Evolutionary conservation across 2,329 filamentous ascomycete genomes (phyloP), one percentile per base, ranked within the genome.

Genomic region (Orbilia blumenaviensis): DNA sequence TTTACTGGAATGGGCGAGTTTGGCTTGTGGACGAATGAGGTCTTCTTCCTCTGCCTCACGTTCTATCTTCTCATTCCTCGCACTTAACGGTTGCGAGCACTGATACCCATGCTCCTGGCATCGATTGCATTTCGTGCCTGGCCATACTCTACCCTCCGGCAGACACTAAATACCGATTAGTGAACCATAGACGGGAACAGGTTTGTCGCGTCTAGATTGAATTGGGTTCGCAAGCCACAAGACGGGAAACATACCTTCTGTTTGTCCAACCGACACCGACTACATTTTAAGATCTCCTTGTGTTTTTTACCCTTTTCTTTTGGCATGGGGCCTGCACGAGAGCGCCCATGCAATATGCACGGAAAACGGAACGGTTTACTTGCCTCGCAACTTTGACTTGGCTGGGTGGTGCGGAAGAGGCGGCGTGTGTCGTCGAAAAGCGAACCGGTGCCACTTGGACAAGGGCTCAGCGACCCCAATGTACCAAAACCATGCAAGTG

Each of bases 261-360:
- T 56, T 77, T 77, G 48, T 77, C 73, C 50, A 72, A 54, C 67
- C 73, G 60, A 56, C 73, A 77, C 23, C 73, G 66, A 54, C 44
- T 71, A 50, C 73, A 77, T 68, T 77, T 77, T 71, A 77, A 72
- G 44, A 77, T 77, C 56, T 77, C 73, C 54, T 77, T 77, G 38
- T 77, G 73, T 34, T 77, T 77, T 62, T 71, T 71, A 66, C 73
- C 73, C 42, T 77, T 77, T 77, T 77, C 73, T 67, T 77, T 77
- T 66, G 73, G 66, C 73, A 77, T 77, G 58, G 72, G 64, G 64
- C 58, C 72, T 25, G 54, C 69, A 66, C 62, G 42, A 54, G n/a
- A 48, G 41, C 58, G 69, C 62, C 64, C 72, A 66, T 58, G 64
- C 72, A 48, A 25, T 67, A 67, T 75, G 72, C 64, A 76, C 64